Conservation (phyloP, 2,329 filamentous ascomycete genomes). For the Microdochium nivale region DNA sequence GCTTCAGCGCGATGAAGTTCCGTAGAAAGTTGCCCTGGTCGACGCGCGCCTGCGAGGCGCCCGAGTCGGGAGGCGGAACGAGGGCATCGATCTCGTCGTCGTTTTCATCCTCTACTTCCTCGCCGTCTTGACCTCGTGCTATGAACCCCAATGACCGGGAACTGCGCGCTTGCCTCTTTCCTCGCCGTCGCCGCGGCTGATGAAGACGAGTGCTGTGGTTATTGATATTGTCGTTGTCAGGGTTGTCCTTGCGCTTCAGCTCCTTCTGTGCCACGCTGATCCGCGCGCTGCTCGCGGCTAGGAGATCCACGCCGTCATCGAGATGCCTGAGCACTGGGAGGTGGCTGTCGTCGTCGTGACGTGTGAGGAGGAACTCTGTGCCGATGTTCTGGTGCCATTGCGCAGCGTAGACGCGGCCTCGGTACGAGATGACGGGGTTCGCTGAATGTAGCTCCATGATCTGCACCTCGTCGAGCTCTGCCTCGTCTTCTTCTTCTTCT, state of each 20-base stretch:
- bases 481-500: conserved; percentile 8
- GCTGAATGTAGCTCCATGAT: conserved; percentile 73
- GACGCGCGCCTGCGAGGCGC: conserved; percentile 33
- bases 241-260: conserved; percentile 41
- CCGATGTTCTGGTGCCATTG: conserved; percentile 77
- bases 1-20: conserved; percentile 56
- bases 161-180: conserved; percentile 8
- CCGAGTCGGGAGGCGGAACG: conserved; percentile 37
- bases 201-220: not conserved
- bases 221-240: conserved; percentile 10
- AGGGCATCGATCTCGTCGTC: conserved; percentile 24
- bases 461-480: conserved; percentile 48
- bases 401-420: conserved; percentile 69
- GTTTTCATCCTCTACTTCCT: conserved; percentile 12
- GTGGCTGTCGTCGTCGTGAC: conserved; percentile 29
- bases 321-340: conserved; percentile 42
- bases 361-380: conserved; percentile 69
- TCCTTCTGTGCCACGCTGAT: conserved; percentile 59
- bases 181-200: conserved; percentile 1
- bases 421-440: conserved; percentile 73
- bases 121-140: conserved; percentile 2
- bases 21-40: conserved; percentile 46
- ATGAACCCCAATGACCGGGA: not conserved
- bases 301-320: conserved; percentile 55
- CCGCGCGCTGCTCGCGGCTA: conserved; percentile 62